phyloP scores from a whole-genome alignment of 352 stramenopile genomes.

The Blastocystis sp. region DNA sequence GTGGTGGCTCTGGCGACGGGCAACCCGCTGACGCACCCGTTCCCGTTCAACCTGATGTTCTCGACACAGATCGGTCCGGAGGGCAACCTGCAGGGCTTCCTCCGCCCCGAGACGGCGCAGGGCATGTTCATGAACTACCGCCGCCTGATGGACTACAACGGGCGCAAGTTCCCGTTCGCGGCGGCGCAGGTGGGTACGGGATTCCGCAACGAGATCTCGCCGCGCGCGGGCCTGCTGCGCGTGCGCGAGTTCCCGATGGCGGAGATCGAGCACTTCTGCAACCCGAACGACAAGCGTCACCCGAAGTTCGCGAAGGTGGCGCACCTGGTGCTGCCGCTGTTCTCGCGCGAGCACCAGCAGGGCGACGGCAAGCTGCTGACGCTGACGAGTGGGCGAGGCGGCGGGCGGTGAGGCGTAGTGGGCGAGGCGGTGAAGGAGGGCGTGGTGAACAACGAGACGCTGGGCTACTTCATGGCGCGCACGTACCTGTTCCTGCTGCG shows the following conservation, averaged over 20 bases:
- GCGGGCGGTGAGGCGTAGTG: slow-evolving; percentile 52
- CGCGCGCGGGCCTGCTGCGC: slow-evolving; percentile 88
- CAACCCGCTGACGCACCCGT: slow-evolving; percentile 88
- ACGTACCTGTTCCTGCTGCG: slow-evolving; percentile 87
- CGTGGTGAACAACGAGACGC: slow-evolving; percentile 94
- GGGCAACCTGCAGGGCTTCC: slow-evolving; percentile 89
- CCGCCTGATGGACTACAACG: slow-evolving; percentile 94
- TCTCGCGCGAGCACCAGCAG: slow-evolving; percentile 89
- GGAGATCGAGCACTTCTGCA: slow-evolving; percentile 98
- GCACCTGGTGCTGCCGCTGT: slow-evolving; percentile 83
- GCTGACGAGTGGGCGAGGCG: slow-evolving; percentile 78
- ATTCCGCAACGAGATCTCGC: slow-evolving; percentile 93
- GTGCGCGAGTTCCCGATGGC: slow-evolving; percentile 98
- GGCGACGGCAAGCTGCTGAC: slow-evolving; percentile 89
- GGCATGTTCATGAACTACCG: slow-evolving; percentile 98
- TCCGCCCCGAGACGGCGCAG: slow-evolving; percentile 96
- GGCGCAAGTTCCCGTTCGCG: slow-evolving; percentile 85
- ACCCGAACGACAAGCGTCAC: slow-evolving; percentile 96
- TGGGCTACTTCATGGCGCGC: slow-evolving; percentile 97
- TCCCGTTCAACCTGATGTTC: slow-evolving; percentile 99
- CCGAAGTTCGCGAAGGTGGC: slow-evolving; percentile 87
- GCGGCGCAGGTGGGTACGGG: slow-evolving; percentile 84
- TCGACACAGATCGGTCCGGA: slow-evolving; percentile 96
- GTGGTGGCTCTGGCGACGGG: slow-evolving; percentile 85
- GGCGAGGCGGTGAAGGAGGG: slow-evolving; percentile 84